phyloP scores from a whole-genome alignment of 2,329 filamentous ascomycete species.

The Calonectria henricotiae region DNA sequence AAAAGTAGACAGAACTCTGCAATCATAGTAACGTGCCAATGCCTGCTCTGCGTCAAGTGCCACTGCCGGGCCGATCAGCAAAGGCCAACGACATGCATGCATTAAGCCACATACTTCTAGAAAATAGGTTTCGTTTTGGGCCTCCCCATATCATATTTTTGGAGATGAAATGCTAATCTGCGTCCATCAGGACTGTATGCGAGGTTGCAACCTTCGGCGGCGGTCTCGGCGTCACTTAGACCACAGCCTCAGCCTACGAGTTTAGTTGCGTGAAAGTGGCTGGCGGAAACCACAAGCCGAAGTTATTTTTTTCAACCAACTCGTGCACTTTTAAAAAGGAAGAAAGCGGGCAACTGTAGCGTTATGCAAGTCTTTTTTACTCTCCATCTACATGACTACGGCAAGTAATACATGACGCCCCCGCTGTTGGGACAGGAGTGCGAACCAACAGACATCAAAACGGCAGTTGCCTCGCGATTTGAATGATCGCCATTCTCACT shows the following conservation, averaged over 20 bases:
- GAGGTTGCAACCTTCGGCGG: not conserved
- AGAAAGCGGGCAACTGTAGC: not conserved
- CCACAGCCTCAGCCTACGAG: conserved; percentile 3
- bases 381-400: not conserved
- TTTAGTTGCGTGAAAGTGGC: not conserved
- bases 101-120: conserved; percentile 3
- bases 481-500: conserved; percentile 4
- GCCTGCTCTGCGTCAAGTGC: not conserved
- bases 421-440: not conserved
- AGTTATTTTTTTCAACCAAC: not conserved
- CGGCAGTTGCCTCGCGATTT: not conserved
- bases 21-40: not conserved
- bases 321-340: not conserved
- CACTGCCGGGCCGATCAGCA: not conserved
- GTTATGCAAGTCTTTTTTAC: not conserved
- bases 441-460: conserved; percentile 6
- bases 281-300: conserved; percentile 1
- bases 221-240: conserved; percentile 14
- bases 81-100: not conserved
- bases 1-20: not conserved
- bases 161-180: not conserved
- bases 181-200: not conserved
- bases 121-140: not conserved
- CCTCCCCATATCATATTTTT: not conserved
- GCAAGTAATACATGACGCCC: not conserved